Evolutionary conservation across 805 yeast species (phyloP), one percentile per base, ranked within the genome.

Genomic region (Isabelozyma gotoi): DNA sequence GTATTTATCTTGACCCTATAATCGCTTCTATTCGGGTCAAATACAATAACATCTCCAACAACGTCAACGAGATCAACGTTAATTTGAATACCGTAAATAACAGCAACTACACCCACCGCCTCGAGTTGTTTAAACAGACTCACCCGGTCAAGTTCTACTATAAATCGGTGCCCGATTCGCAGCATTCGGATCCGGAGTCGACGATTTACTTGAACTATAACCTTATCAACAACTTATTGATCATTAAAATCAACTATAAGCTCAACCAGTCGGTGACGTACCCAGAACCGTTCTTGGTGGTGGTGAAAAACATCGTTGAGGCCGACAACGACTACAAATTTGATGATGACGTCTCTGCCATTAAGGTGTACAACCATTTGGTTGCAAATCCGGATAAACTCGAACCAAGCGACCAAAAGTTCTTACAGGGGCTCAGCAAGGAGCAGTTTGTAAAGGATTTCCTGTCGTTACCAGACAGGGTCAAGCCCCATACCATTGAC

Each of bases 1-100:
- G 62, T 42, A 62, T 68, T 37, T 71, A 61, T 49, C 49, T 70
- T 14, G 74, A 71, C 38, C 74, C 74, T 7, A 58, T 70, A 38
- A 54, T 71, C 41, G 76, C 73, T 19, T 53, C 62, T 39, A 51
- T 61, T 43, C 60, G 61, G 19, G 49, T 59, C 44, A 59, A 60
- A 42, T 65, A 56, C 47, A 47, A 56, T 20, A 63, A 62, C 19
- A 55, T 62, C 14, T 51, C 65, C 10, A 51, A 67, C n/a, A 71
- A 70, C 48, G 50, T 65, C 5, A 64, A 60, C 46, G 65, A 59
- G 34, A 44, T 49, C 16, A 50, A 46, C 36, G 39, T 49, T 5
- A 40, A 48, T 11, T 24, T 24, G 29, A 24, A 24, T 7, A 43
- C 51, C 7, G 47, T 51, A 10, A 40, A 44, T 16, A 53, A 51